Conservation (phyloP, 352 stramenopile genomes). For the Phytophthora constricta region DNA sequence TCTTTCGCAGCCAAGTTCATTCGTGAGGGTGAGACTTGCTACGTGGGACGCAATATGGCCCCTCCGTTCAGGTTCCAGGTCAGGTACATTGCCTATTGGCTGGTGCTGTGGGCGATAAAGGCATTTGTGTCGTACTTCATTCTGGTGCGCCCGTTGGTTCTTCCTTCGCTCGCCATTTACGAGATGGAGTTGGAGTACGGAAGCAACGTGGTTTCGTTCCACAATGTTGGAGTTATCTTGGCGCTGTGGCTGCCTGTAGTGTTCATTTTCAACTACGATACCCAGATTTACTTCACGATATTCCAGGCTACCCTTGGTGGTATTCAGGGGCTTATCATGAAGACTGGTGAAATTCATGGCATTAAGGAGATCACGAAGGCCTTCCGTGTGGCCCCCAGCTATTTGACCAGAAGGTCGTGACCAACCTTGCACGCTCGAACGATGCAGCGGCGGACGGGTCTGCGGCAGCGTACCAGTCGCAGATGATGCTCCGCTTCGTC, state of each 20-base stretch:
- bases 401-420: constrained; percentile 80
- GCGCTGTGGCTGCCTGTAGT: constrained; percentile 71
- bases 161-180: constrained; percentile 75
- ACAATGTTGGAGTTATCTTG: constrained; percentile 70
- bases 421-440: constrained; percentile 61
- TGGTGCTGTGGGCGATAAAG: constrained; percentile 67
- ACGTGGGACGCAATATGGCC: constrained; percentile 73
- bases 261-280: constrained; percentile 85
- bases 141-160: constrained; percentile 64
- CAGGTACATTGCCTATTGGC: constrained; percentile 75
- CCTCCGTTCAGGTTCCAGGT: constrained; percentile 61
- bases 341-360: constrained; percentile 74
- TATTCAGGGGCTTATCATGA: constrained; percentile 67
- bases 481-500: constrained; percentile 83
- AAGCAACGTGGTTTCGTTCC: constrained; percentile 69
- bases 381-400: constrained; percentile 71
- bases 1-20: constrained; percentile 77
- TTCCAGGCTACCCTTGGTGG: constrained; percentile 68
- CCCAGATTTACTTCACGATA: constrained; percentile 81
- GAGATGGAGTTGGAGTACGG: constrained; percentile 67
- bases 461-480: constrained; percentile 60
- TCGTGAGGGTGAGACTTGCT: constrained; percentile 70
- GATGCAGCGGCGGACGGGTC: constrained; percentile 54
- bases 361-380: constrained; percentile 73
- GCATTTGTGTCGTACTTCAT: constrained; percentile 77